These are phyloP conservation scores for Umbelopsis isabellina DNA, from an alignment of 192 early-diverging fungal species.

Conservation along the genomic window DNA sequence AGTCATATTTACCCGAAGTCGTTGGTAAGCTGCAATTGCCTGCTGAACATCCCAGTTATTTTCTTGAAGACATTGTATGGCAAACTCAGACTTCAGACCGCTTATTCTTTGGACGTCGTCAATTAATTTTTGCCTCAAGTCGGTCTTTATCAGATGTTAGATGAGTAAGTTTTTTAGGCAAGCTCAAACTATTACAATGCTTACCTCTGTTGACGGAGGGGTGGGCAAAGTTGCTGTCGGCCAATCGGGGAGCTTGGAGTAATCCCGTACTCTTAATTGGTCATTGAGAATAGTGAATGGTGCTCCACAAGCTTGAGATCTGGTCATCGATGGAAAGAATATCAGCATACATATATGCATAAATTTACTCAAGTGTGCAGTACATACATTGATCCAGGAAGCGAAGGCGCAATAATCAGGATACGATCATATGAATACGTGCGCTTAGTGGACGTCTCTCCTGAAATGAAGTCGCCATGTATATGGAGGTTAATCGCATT, in stretches of 20 bases:
- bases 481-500: background rate
- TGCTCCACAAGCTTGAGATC: background rate
- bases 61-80: conserved; percentile 8
- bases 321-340: background rate
- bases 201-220: background rate
- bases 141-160: background rate
- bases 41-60: conserved; percentile 1
- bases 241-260: background rate
- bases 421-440: conserved; percentile 3
- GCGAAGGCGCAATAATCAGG: background rate
- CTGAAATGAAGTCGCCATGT: conserved; percentile 16
- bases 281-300: conserved; percentile 9
- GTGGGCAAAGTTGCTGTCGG: background rate
- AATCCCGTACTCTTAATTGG: conserved; percentile 9
- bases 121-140: background rate
- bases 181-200: background rate
- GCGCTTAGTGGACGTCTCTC: background rate
- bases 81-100: background rate
- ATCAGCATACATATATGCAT: no score
- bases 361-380: no score
- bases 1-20: background rate
- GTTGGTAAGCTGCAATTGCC: background rate
- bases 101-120: background rate
- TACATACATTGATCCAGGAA: background rate
- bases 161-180: background rate